Conservation (phyloP, 2,329 filamentous ascomycete genomes). For the Aaosphaeria arxii region DNA sequence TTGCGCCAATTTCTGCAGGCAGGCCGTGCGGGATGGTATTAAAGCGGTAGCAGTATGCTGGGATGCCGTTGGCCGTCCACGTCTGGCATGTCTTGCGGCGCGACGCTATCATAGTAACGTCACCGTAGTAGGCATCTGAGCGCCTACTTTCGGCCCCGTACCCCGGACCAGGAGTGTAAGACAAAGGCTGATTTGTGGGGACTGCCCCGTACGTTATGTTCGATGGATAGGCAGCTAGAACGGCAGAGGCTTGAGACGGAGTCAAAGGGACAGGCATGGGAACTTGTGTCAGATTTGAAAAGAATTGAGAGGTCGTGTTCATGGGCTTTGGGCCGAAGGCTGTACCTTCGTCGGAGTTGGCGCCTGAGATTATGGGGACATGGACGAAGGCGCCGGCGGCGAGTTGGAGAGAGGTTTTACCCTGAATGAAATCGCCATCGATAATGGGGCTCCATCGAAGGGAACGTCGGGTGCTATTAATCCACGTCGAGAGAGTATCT, state of each 20-base stretch:
- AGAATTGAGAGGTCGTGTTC: constrained; percentile 55
- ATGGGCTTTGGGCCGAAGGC: constrained; percentile 53
- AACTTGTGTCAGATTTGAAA: constrained; percentile 34
- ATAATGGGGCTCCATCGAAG: constrained; percentile 41
- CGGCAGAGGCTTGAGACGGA: constrained; percentile 18
- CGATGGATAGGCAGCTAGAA: constrained; percentile 16
- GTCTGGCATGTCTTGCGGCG: constrained; percentile 53
- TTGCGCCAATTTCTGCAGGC: constrained; percentile 42
- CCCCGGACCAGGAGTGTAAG: constrained; percentile 1
- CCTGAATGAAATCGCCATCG: constrained; percentile 56
- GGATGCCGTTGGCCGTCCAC: constrained; percentile 48
- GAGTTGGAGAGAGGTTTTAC: constrained; percentile 54
- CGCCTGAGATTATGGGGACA: constrained; percentile 61
- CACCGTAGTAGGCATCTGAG: constrained; percentile 50
- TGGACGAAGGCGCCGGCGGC: constrained; percentile 58
- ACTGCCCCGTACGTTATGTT: constrained; percentile 20
- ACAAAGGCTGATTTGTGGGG: constrained; percentile 11
- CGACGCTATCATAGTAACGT: constrained; percentile 55
- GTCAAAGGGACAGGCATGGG: not conserved
- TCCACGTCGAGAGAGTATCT: constrained; percentile 49
- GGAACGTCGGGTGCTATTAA: constrained; percentile 9
- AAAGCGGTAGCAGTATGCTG: constrained; percentile 62
- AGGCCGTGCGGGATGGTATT: constrained; percentile 53
- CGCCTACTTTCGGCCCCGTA: constrained; percentile 51
- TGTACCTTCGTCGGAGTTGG: constrained; percentile 65